Conservation (phyloP, 139 green algal genomes). For the Chlamydomonas applanata region DNA sequence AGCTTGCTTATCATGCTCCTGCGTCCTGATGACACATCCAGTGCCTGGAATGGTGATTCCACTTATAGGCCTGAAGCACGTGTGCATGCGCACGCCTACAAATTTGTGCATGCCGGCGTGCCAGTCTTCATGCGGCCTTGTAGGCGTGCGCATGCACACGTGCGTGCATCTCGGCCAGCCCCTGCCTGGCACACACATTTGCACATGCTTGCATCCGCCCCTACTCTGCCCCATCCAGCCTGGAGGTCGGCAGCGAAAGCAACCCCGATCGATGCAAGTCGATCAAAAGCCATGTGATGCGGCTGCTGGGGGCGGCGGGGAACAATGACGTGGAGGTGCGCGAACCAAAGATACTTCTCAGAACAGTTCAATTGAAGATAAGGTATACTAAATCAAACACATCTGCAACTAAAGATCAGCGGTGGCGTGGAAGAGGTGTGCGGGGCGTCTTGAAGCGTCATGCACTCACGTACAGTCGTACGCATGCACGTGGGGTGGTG, state of each 20-base stretch:
- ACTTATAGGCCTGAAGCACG: no score
- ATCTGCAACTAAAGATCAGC: background rate
- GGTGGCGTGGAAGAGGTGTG: background rate
- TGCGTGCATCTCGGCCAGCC: background rate
- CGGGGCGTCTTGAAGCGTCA: background rate
- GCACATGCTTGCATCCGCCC: background rate
- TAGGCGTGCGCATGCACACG: no score
- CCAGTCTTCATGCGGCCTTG: no score
- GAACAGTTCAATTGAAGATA: no score
- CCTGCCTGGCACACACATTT: background rate
- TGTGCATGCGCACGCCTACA: no score
- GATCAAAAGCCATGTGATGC: constrained; percentile 80
- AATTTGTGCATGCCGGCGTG: no score
- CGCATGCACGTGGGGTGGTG: background rate
- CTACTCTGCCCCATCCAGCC: constrained; percentile 21
- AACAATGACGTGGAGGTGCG: constrained; percentile 70
- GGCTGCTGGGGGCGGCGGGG: constrained; percentile 58
- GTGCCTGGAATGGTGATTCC: no score
- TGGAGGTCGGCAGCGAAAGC: constrained; percentile 82
- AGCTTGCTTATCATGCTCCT: no score
- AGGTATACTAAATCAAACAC: no score
- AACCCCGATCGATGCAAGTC: constrained; percentile 75
- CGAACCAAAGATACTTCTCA: no score
- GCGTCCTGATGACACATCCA: no score
- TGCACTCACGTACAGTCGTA: no score